A percentile compares a stretch with the other conserved stretches of the same genome.
phyloP scores from a whole-genome alignment of 352 stramenopile species.

The Globisporangium sylvaticum region DNA sequence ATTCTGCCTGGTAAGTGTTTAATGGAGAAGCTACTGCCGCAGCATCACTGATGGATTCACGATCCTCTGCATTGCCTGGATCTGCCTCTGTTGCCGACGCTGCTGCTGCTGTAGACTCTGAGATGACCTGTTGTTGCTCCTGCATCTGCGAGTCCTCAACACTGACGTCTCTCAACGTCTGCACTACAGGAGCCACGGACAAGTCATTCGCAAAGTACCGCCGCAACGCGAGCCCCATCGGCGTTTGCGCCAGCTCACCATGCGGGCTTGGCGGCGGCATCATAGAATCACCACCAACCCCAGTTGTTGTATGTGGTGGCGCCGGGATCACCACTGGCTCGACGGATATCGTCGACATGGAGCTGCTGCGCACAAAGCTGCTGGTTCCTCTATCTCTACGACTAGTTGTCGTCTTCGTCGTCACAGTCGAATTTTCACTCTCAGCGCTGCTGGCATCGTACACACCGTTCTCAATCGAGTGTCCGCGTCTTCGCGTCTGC shows the following conservation, averaged over 20 bases:
- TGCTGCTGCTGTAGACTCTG: not conserved
- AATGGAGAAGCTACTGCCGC: not conserved
- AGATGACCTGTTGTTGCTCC: not conserved
- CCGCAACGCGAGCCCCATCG: conserved; percentile 51
- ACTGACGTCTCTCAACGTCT: not conserved
- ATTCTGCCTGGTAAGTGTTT: not conserved
- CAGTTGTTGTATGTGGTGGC: not conserved
- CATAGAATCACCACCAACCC: not conserved
- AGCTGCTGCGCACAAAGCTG: conserved; percentile 13
- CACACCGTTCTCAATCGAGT: conserved; percentile 17
- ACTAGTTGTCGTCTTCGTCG: not conserved
- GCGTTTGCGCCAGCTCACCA: conserved; percentile 46
- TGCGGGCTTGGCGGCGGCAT: conserved; percentile 30
- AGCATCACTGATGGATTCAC: not conserved
- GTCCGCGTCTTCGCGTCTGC: conserved; percentile 2
- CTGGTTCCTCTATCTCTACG: not conserved
- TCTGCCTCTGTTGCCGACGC: not conserved
- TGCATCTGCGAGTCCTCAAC: not conserved
- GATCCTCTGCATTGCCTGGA: not conserved
- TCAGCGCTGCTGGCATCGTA: conserved; percentile 4
- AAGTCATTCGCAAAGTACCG: conserved; percentile 45
- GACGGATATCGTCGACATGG: conserved; percentile 5
- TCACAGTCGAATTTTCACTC: not conserved
- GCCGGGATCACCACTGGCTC: conserved; percentile 20
- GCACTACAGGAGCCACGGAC: not conserved